Base-by-base conservation (phyloP, 805 yeast species). In the Starmerella riodocensis region DNA sequence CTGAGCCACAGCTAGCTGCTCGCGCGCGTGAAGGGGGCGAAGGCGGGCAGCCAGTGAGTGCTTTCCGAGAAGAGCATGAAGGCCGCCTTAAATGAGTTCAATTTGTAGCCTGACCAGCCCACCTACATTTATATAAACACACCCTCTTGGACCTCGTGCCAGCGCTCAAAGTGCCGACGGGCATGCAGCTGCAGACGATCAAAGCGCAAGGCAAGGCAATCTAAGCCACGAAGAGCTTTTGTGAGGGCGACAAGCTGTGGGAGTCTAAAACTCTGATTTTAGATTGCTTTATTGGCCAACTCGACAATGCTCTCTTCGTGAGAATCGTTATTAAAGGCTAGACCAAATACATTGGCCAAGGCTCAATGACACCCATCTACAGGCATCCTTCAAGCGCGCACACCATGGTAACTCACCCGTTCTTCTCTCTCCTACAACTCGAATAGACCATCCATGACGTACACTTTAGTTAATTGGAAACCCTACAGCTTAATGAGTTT, bases 181-280 rank as follows among this genome's bases (percentile, higher is more conserved):
- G 57, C 8, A 66, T 75, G n/a, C 61, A 61, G 35, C 57, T 71
- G 26, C 64, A 62, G 32, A 60, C 64, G 59, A 71, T 79, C 11
- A 59, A 69, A 34, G 63, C 65, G 39, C 59, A 72, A 46, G 84
- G 84, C 7, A 75, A 76, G 52, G 77, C 77, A 1, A 55, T 82
- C 8, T 73, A 65, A 48, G 74, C 84, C 2, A 64, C 64, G 29
- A 57, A 56, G 29, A 50, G 56, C 14, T 64, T 78, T 41, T 45
- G 58, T 9, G 64, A 65, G 25, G 82, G 76, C 12, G 73, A 64
- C 4, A 50, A 67, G 39, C 53, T 82, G 3, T 77, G 84, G 74
- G 64, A 67, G 30, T n/a, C n/a, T n/a, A n/a, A n/a, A n/a, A n/a
- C n/a, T n/a, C n/a, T n/a, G n/a, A n/a, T n/a, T n/a, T n/a, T n/a